A percentile compares a stretch with the other conserved stretches of the same genome.
phyloP scores from a whole-genome alignment of 1,139 yeast genomes.

The Suzukiozyma palmioleophila region DNA sequence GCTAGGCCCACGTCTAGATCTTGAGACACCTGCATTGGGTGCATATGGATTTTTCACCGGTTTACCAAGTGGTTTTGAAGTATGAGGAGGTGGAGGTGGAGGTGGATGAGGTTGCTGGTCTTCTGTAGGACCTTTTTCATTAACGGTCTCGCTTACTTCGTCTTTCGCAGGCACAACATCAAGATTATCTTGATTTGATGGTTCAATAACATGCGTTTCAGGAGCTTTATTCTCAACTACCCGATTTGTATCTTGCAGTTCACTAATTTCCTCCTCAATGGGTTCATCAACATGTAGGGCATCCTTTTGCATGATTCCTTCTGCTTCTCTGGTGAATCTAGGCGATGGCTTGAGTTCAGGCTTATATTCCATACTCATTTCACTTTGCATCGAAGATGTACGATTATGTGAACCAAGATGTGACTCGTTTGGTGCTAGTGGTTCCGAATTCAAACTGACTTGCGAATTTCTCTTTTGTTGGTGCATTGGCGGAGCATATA shows the following conservation, averaged over 20 bases:
- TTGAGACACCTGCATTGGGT: slow-evolving; percentile 21
- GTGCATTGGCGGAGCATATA: neutral
- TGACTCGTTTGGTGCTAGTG: neutral
- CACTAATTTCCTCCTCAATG: neutral
- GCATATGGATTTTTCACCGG: slow-evolving; percentile 35
- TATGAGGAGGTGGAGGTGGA: slow-evolving; percentile 12
- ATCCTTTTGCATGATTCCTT: slow-evolving; percentile 2
- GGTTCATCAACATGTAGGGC: slow-evolving; percentile 8
- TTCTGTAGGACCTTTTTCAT: too few relatives aligned
- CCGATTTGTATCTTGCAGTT: neutral
- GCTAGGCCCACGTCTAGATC: slow-evolving; percentile 14
- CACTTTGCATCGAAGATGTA: slow-evolving; percentile 31
- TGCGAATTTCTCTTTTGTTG: neutral
- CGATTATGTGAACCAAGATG: slow-evolving; percentile 2
- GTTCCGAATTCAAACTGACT: neutral
- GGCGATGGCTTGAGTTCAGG: slow-evolving; percentile 22
- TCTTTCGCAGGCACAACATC: neutral
- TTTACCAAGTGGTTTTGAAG: slow-evolving; percentile 10
- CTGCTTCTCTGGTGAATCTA: slow-evolving; percentile 6
- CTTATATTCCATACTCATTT: slow-evolving; percentile 29
- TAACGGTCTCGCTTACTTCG: too few relatives aligned
- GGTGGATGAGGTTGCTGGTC: slow-evolving; percentile 3
- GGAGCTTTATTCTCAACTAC: neutral
- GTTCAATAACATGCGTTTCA: neutral
- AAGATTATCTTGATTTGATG: too few relatives aligned